Percentiles rank a stretch among this genome's conserved stretches.
These are phyloP conservation scores for Erysimum cheiranthoides DNA, from an alignment of 345 rosid species.

Conservation along the genomic window DNA sequence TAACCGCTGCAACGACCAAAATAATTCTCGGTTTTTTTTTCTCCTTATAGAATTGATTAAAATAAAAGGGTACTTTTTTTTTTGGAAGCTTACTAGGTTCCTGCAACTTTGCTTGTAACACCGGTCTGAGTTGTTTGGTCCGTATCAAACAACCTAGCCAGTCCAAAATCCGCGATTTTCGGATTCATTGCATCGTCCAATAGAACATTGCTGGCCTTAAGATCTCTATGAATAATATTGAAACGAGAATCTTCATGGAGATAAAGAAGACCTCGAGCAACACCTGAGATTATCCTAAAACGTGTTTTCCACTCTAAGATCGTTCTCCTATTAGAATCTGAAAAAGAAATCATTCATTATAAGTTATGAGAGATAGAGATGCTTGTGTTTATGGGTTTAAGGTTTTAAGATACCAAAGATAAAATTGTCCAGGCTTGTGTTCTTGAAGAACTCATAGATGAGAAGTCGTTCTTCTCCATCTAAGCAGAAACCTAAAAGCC, in stretches of 20 bases:
- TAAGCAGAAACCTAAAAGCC: constrained; percentile 49
- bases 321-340: constrained; percentile 26
- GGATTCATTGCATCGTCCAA: constrained; percentile 53
- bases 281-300: constrained; percentile 33
- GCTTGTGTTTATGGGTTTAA: background rate
- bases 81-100: constrained; percentile 49
- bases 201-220: constrained; percentile 59
- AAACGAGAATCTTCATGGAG: constrained; percentile 59
- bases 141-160: constrained; percentile 48
- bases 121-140: constrained; percentile 35
- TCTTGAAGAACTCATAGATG: constrained; percentile 52
- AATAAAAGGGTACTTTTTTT: background rate
- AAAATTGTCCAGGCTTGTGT: constrained; percentile 49
- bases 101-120: constrained; percentile 48
- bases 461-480: constrained; percentile 51
- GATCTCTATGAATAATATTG: constrained; percentile 56
- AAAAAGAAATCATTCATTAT: background rate
- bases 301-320: constrained; percentile 39
- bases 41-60: background rate
- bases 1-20: constrained; percentile 13
- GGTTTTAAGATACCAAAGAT: constrained; percentile 43
- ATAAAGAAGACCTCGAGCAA: constrained; percentile 44
- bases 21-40: background rate
- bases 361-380: background rate
- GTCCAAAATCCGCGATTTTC: constrained; percentile 63